Base-by-base conservation (phyloP, 768 basidiomycete genomes). In the Hemileccinum impolitum region DNA sequence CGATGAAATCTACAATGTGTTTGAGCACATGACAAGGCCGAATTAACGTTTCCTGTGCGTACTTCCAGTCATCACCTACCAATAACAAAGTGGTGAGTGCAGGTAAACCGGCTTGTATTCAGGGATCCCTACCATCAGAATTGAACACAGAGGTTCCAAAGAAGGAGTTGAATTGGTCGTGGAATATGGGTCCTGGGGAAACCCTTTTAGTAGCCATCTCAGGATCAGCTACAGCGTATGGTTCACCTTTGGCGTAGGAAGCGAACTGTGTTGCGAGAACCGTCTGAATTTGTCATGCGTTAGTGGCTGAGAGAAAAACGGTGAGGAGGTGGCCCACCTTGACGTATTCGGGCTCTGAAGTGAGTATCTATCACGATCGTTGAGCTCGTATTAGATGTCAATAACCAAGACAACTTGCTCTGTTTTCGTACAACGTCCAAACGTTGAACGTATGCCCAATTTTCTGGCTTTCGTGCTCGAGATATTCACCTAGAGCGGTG, bases 121-220 rank as follows among this genome's bases (percentile, higher is more conserved):
- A n/a, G n/a, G n/a, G n/a, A n/a, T n/a, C n/a, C n/a, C 17, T 38
- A 64, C 70, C 72, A 39, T 74, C 73, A 9, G 72, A 69, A 41
- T 74, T 75, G 54, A 74, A 72, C 2, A 75, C 70, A 14, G 73
- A 72, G 0, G 55, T 66, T 1, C 72, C 72, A 40, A 69, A 55
- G 18, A 71, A 49, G 3, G 65, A 60, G 11, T 52, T 13, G n/a
- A 67, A 48, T 31, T 64, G 59, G 37, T 57, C 63, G 15, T 21
- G 6, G 10, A 64, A 47, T 28, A 65, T 37, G 36, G 64, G 50
- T 4, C 64, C 66, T 67, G n/a, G 15, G 25, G 13, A 12, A 31
- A n/a, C 14, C 17, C 3, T 12, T 47, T 49, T 9, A 58, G 32
- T 6, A 48, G 15, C 23, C 15, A 12, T 30, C 26, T 1, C 53